Base-by-base conservation (phyloP, 441 rosid species). In the Bruguiera hainesii region DNA sequence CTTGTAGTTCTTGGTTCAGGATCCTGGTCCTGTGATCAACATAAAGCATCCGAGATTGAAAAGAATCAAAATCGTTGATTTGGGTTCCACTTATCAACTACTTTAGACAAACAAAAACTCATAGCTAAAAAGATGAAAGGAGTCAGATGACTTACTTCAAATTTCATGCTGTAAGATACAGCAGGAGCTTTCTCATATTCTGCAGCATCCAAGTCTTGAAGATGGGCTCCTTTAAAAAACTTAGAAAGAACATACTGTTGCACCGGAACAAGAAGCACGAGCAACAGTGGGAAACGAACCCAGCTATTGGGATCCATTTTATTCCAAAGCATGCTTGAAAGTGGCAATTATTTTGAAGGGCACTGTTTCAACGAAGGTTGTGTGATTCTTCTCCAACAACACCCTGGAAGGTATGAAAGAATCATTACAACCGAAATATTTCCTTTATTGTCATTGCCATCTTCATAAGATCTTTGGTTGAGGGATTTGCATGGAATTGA, bases 241-340 rank as follows among this genome's bases (percentile, higher is more conserved):
- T 73, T 85, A 0, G 95, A 79, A 62, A 89, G 91, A 49, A 83
- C 50, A 70, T 87, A 87, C 50, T 87, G 95, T 26, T 91, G 76
- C 50, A 82, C 86, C 0, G 95, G 95, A 29, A 89, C 87, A 56
- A 89, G 89, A 79, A 89, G 88, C 95, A 86, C 87, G 75, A 89
- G 87, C 70, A 89, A 65, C 68, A 89, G 73, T 3, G 91, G 91
- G 74, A 89, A 89, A 59, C 85, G 85, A 65, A 89, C 87, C 95
- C 95, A 50, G 95, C 95, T 58, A 89, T 72, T 5, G 95, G 95
- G 72, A 89, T 85, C 95, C 95, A 89, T 39, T 91, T 89, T 37
- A 89, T 64, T 69, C 95, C 91, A 64, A 89, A 89, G 80, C 95
- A 89, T 60, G 23, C 0, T 23, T 89, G 78, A 89, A 89, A 37